Evolutionary conservation across 2,329 filamentous ascomycete genomes (phyloP).

Genomic region (Ophiocordyceps sinensis): DNA sequence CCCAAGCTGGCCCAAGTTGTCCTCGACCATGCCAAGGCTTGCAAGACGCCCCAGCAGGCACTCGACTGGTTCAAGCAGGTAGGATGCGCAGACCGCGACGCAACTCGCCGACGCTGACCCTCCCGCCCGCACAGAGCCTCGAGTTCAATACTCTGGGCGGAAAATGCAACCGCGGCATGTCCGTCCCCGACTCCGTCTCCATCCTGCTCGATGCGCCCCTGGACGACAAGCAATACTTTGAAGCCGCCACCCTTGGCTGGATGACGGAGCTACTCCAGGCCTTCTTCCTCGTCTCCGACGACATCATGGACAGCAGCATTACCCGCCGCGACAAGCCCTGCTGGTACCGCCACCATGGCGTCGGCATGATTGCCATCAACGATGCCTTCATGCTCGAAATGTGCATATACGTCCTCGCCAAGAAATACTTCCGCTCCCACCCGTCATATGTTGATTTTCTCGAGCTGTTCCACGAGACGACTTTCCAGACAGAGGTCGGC

Average conservation of each 20-base stretch:
- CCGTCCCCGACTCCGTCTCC: conserved; percentile 80
- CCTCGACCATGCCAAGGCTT: conserved; percentile 61
- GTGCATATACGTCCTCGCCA: conserved; percentile 78
- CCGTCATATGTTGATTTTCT: conserved; percentile 79
- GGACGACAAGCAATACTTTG: conserved; percentile 71
- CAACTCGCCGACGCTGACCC: neutral
- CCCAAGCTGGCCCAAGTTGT: conserved; percentile 74
- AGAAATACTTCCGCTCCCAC: conserved; percentile 84
- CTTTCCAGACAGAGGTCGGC: conserved; percentile 88
- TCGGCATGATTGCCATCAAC: conserved; percentile 97
- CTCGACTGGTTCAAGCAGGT: conserved; percentile 81
- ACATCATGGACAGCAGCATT: conserved; percentile 96
- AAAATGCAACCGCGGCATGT: conserved; percentile 98
- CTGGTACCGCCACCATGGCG: conserved; percentile 84
- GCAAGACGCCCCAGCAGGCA: conserved; percentile 70
- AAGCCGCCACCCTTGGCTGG: conserved; percentile 82
- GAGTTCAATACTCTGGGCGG: conserved; percentile 80
- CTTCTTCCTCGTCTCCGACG: conserved; percentile 96
- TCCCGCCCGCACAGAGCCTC: conserved; percentile 43
- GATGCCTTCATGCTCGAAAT: conserved; percentile 93
- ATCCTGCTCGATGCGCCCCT: conserved; percentile 61
- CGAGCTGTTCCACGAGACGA: conserved; percentile 91
- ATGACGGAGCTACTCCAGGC: conserved; percentile 96
- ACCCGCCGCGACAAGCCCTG: conserved; percentile 89
- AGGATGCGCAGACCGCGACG: neutral